A percentile compares a stretch with the other conserved stretches of the same genome.
Conservation (phyloP, 345 rosid species). For the Acer saccharum region DNA sequence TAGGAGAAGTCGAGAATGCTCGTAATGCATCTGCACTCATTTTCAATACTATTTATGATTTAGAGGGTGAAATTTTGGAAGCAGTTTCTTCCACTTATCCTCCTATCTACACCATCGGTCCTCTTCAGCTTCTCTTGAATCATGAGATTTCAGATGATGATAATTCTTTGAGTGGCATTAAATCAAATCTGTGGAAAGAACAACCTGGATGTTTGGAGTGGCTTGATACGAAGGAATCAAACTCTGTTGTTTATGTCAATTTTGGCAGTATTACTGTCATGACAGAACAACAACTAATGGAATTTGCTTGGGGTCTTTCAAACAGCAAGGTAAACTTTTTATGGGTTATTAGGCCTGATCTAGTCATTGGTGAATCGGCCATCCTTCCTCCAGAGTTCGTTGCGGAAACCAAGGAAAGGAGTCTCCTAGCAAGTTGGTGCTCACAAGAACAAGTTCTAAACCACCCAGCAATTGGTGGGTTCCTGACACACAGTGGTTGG, state of each 20-base stretch:
- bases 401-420: slow-evolving; percentile 10
- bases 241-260: slow-evolving; percentile 11
- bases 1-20: not conserved
- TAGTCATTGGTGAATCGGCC: slow-evolving; percentile 1
- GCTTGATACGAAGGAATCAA: slow-evolving; percentile 9
- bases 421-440: slow-evolving; percentile 17
- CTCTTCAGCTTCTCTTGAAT: slow-evolving; percentile 9
- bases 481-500: slow-evolving; percentile 13
- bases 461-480: slow-evolving; percentile 10
- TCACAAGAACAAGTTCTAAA: slow-evolving; percentile 7
- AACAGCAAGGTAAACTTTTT: slow-evolving; percentile 17
- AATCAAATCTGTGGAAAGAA: slow-evolving; percentile 14
- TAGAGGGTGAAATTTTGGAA: slow-evolving; percentile 18
- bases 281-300: slow-evolving; percentile 9
- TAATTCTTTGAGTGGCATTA: not conserved
- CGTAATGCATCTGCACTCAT: slow-evolving; percentile 21
- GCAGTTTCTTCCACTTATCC: slow-evolving; percentile 10
- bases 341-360: slow-evolving; percentile 32
- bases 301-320: slow-evolving; percentile 31
- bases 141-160: not conserved
- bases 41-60: slow-evolving; percentile 21
- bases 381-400: slow-evolving; percentile 17
- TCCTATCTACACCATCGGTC: slow-evolving; percentile 15
- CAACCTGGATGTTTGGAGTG: slow-evolving; percentile 7
- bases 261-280: slow-evolving; percentile 18